phyloP scores from a whole-genome alignment of 306 rosid species.

The Betula pendula region DNA sequence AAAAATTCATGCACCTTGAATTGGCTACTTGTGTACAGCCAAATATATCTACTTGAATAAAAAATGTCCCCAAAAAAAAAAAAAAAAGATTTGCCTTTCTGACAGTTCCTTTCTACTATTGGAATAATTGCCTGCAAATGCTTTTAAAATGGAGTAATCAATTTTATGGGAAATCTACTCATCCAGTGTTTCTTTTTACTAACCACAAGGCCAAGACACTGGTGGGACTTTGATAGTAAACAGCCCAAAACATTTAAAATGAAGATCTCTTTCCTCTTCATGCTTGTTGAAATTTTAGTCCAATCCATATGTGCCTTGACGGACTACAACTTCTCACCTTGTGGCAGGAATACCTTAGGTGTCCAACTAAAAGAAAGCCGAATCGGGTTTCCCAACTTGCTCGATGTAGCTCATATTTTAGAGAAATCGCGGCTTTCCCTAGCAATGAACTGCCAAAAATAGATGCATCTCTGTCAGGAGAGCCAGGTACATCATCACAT shows the following conservation, averaged over 20 bases:
- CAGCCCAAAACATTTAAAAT: background rate
- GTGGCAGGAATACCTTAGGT: constrained; percentile 52
- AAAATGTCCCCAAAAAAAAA: background rate
- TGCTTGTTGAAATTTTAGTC: background rate
- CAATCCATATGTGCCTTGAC: background rate
- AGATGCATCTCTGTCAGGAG: constrained; percentile 24
- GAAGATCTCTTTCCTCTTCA: background rate
- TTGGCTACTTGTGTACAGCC: no score
- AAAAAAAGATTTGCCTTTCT: background rate
- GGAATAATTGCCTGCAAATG: background rate
- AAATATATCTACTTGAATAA: no score
- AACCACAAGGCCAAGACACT: background rate
- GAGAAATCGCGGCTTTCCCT: constrained; percentile 28
- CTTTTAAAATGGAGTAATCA: background rate
- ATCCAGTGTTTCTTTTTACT: background rate
- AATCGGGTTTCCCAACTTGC: constrained; percentile 20
- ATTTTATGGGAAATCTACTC: background rate
- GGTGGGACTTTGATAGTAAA: background rate
- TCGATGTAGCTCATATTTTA: constrained; percentile 41
- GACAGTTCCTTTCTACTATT: background rate
- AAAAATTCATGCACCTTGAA: background rate
- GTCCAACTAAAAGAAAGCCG: constrained; percentile 30
- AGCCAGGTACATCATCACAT: constrained; percentile 31
- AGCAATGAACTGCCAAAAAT: constrained; percentile 14
- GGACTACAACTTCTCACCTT: constrained; percentile 2